A percentile compares a stretch with the other conserved stretches of the same genome.
These are phyloP conservation scores for Paracamarosporium sp. DNA, from an alignment of 2,329 filamentous ascomycete genomes.

Conservation along the genomic window DNA sequence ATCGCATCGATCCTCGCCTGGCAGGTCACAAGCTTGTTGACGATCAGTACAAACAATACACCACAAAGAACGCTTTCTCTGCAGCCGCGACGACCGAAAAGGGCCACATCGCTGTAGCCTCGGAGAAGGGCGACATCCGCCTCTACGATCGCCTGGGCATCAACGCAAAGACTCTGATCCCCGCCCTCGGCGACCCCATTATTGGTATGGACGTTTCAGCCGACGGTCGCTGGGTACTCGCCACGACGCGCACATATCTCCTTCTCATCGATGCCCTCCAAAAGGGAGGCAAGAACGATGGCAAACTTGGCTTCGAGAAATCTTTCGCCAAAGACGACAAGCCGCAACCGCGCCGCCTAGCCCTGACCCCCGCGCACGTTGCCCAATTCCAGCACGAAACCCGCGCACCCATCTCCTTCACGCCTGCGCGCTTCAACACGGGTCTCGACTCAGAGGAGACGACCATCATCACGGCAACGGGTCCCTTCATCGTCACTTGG, in stretches of 20 bases:
- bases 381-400: conserved; percentile 98
- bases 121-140: conserved; percentile 96
- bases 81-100: conserved; percentile 93
- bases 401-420: conserved; percentile 83
- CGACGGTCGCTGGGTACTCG: conserved; percentile 93
- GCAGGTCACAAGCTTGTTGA: conserved; percentile 93
- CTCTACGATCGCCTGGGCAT: conserved; percentile 96
- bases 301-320: conserved; percentile 97
- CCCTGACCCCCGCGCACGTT: conserved; percentile 87
- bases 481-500: conserved; percentile 97
- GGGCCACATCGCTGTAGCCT: conserved; percentile 95
- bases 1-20: conserved; percentile 89
- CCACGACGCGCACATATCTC: conserved; percentile 92
- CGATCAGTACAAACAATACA: conserved; percentile 91
- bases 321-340: conserved; percentile 91
- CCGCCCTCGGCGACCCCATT: conserved; percentile 92
- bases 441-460: conserved; percentile 83
- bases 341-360: conserved; percentile 88
- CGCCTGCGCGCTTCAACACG: conserved; percentile 91
- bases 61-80: conserved; percentile 96
- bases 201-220: conserved; percentile 94
- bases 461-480: conserved; percentile 94
- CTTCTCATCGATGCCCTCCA: conserved; percentile 92
- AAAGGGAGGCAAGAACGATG: conserved; percentile 92
- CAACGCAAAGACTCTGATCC: conserved; percentile 96